A percentile compares a stretch with the other conserved stretches of the same genome.
These are phyloP conservation scores for Lasiosphaeris hirsuta DNA, from an alignment of 495 filamentous ascomycete genomes.

Conservation along the genomic window DNA sequence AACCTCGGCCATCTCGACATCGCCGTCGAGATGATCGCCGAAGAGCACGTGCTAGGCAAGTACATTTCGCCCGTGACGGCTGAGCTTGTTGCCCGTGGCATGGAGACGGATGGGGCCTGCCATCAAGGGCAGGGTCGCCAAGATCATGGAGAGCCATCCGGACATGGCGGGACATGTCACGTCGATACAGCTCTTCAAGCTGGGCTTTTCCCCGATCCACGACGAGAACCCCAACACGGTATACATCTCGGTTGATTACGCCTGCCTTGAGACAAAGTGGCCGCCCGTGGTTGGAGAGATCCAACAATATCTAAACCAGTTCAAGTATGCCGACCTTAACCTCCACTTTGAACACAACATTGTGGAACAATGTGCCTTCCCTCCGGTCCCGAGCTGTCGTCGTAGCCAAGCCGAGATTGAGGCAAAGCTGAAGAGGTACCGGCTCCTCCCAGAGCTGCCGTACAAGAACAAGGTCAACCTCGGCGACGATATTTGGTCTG, in stretches of 20 bases:
- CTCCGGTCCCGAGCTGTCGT: background rate
- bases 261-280: background rate
- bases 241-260: background rate
- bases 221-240: slow-evolving; percentile 2
- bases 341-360: background rate
- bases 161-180: background rate
- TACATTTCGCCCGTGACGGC: background rate
- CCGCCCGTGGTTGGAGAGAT: background rate
- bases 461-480: background rate
- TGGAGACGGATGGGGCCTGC: background rate
- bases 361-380: background rate
- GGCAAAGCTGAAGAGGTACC: background rate
- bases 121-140: background rate
- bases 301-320: background rate
- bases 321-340: background rate
- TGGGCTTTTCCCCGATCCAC: background rate
- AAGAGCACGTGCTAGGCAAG: background rate
- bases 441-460: background rate
- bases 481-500: background rate
- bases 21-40: background rate
- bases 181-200: background rate
- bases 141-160: background rate
- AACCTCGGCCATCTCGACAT: background rate
- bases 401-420: background rate
- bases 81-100: background rate